Conservation (phyloP, 768 basidiomycete genomes). For the Rubroboletus satanas region DNA sequence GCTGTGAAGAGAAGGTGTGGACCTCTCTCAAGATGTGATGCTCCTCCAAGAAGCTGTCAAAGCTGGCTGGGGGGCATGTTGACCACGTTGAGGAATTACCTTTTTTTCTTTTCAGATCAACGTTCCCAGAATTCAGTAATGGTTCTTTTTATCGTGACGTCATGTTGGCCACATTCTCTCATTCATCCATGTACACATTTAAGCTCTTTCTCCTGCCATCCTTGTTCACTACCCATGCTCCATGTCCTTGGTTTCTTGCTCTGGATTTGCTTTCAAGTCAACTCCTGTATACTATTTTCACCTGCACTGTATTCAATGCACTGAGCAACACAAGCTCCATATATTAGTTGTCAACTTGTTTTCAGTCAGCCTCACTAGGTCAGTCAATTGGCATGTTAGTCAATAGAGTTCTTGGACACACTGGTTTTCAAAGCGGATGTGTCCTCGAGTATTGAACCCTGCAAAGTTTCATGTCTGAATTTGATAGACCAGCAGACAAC, state of each 20-base stretch:
- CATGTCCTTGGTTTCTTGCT: not conserved
- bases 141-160: not conserved
- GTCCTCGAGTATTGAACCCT: too few species aligned
- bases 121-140: not conserved
- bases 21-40: constrained; percentile 15
- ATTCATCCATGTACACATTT: too few species aligned
- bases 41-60: constrained; percentile 23
- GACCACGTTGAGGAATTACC: not conserved
- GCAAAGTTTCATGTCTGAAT: too few species aligned
- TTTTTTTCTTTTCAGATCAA: not conserved
- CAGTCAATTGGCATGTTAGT: too few species aligned
- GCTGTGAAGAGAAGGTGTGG: constrained; percentile 15
- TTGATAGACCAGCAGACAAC: too few species aligned
- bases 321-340: not conserved
- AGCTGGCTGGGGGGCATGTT: constrained; percentile 12
- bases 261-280: not conserved
- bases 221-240: not conserved
- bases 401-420: too few species aligned
- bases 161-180: too few species aligned
- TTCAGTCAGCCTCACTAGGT: too few species aligned
- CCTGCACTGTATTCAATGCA: not conserved
- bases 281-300: too few species aligned
- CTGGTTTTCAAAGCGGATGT: too few species aligned
- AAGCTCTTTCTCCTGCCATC: not conserved
- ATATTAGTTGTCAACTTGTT: too few species aligned